phyloP scores from a whole-genome alignment of 2,329 filamentous ascomycete genomes.

The Talaromyces verruculosus region DNA sequence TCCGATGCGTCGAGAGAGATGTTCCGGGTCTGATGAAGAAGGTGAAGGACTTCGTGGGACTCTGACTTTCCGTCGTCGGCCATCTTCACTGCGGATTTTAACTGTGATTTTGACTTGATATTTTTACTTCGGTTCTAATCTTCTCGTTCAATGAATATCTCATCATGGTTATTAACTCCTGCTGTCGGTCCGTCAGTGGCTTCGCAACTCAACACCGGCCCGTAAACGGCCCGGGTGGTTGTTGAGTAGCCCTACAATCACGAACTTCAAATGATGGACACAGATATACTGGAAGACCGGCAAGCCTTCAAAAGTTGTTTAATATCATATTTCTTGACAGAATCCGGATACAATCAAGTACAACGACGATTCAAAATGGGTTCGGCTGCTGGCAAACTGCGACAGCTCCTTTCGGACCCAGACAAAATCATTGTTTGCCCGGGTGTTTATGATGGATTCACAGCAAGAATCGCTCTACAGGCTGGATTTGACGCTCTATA shows the following conservation, averaged over 20 bases:
- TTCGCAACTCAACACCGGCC: neutral
- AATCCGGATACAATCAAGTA: neutral
- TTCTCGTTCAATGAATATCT: neutral
- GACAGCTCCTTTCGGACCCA: slow-evolving; percentile 42
- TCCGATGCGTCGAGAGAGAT: neutral
- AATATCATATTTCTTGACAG: neutral
- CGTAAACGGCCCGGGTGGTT: neutral
- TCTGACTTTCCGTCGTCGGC: neutral
- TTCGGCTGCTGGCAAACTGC: slow-evolving; percentile 31
- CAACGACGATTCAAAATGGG: neutral
- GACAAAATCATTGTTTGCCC: slow-evolving; percentile 57
- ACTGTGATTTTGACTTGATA: neutral
- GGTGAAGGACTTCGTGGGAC: neutral
- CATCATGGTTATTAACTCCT: neutral
- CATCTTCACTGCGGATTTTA: neutral
- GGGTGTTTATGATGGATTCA: slow-evolving; percentile 68
- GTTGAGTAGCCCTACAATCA: neutral
- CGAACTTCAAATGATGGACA: neutral
- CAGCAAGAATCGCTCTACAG: slow-evolving; percentile 61
- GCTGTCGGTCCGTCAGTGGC: slow-evolving; percentile 1
- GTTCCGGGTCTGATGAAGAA: slow-evolving; percentile 11
- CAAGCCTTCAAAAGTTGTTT: neutral
- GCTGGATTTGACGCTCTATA: slow-evolving; percentile 66
- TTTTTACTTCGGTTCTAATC: neutral
- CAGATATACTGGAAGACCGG: neutral